A percentile compares a stretch with the other conserved stretches of the same genome.
Evolutionary conservation across 768 basidiomycete species (phyloP).

Genomic region (Mrakia frigida): DNA sequence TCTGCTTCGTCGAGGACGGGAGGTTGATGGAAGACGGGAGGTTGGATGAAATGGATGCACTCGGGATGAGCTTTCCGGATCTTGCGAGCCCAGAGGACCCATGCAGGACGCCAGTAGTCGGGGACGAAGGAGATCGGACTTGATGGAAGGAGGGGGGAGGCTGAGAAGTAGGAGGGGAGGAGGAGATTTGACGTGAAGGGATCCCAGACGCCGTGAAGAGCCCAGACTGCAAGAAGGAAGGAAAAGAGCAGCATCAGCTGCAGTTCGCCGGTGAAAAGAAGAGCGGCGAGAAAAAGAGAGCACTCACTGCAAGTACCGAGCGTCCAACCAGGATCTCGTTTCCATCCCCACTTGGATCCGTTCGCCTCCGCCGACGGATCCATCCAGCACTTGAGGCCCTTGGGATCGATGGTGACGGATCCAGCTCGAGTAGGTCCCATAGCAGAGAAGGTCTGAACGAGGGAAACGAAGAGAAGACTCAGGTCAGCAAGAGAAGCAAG

Average conservation of each 20-base stretch:
- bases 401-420: constrained; percentile 74
- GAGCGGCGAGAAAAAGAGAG: neutral
- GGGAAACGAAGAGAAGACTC: neutral
- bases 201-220: constrained; percentile 44
- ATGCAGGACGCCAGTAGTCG: constrained; percentile 40
- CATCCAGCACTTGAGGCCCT: constrained; percentile 50
- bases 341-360: constrained; percentile 33
- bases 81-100: constrained; percentile 36
- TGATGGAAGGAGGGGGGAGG: constrained; percentile 31
- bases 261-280: neutral
- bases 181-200: constrained; percentile 34
- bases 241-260: neutral
- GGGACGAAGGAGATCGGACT: constrained; percentile 36
- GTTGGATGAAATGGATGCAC: constrained; percentile 43
- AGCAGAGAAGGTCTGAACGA: constrained; percentile 53
- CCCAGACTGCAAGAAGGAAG: constrained; percentile 40
- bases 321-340: constrained; percentile 40
- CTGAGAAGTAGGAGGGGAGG: constrained; percentile 39
- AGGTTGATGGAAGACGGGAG: constrained; percentile 41
- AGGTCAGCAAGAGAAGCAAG: neutral
- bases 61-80: constrained; percentile 40
- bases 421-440: constrained; percentile 74
- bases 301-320: constrained; percentile 43
- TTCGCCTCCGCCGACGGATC: constrained; percentile 36
- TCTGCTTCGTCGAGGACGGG: constrained; percentile 39